These are phyloP conservation scores for Phytopythium kandeliae DNA, from an alignment of 352 stramenopile species.

Conservation along the genomic window DNA sequence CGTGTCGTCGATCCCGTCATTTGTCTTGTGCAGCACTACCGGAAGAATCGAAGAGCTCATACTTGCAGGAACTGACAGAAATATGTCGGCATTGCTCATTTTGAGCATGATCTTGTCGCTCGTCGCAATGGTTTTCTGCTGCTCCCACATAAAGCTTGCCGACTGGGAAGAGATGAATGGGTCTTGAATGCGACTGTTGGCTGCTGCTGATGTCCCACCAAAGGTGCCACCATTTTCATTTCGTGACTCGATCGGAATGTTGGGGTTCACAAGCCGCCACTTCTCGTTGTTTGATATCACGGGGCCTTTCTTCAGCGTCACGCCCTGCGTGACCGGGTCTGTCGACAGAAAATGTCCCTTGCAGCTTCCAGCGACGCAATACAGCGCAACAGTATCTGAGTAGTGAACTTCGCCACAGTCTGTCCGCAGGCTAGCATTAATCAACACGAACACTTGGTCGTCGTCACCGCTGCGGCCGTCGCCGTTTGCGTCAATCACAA, in stretches of 20 bases:
- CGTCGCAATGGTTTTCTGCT: slow-evolving; percentile 56
- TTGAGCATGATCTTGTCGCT: slow-evolving; percentile 76
- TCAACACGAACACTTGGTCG: slow-evolving; percentile 73
- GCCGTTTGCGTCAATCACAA: slow-evolving; percentile 45
- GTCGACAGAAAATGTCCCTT: slow-evolving; percentile 72
- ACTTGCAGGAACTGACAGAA: slow-evolving; percentile 26
- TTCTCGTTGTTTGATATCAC: slow-evolving; percentile 79
- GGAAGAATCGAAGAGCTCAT: slow-evolving; percentile 18
- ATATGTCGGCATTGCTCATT: slow-evolving; percentile 54
- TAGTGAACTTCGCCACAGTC: slow-evolving; percentile 71
- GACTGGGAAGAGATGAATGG: slow-evolving; percentile 34
- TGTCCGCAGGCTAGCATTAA: slow-evolving; percentile 64
- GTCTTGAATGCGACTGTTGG: slow-evolving; percentile 12
- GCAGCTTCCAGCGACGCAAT: slow-evolving; percentile 61
- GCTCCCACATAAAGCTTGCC: slow-evolving; percentile 38
- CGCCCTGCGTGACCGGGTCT: slow-evolving; percentile 41
- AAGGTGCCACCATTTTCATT: slow-evolving; percentile 8
- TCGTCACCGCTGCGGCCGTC: slow-evolving; percentile 64
- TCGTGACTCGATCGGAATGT: slow-evolving; percentile 17
- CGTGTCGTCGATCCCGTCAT: slow-evolving; percentile 40
- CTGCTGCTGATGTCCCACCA: not conserved
- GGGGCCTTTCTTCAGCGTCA: slow-evolving; percentile 67
- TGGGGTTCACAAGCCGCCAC: slow-evolving; percentile 67
- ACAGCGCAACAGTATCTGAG: slow-evolving; percentile 70
- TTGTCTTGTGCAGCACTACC: slow-evolving; percentile 42